Base-by-base conservation (phyloP, 2,329 filamentous ascomycete species). In the Fusarium brevicatenulatum region DNA sequence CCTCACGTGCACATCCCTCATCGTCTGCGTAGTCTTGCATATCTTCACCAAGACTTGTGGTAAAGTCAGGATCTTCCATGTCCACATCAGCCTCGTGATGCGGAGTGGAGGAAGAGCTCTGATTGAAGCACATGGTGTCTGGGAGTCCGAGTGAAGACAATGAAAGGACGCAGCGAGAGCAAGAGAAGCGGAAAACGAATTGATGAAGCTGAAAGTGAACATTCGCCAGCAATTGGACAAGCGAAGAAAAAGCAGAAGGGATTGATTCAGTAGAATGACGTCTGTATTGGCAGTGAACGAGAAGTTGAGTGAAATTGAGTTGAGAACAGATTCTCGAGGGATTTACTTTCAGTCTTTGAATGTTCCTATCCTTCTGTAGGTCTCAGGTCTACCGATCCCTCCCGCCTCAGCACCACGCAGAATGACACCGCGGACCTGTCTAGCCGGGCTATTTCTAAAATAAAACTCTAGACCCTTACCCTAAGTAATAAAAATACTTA, bases 211-310 rank as follows among this genome's bases (percentile, higher is more conserved):
- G 18, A 5, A 1, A 21, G 4, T 28, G 8, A 46, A 10, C 18
- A 28, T 11, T 28, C 0, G 23, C 43, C 18, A 46, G 9, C 0
- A 21, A 28, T 19, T 13, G 0, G 4, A 7, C 18, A 9, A 46
- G 43, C 19, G 12, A 2, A 46, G 12, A 1, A 7, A 28, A 7
- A 0, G 2, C 0, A 28, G 2, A 46, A 7, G 8, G 0, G 4
- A 28, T 15, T 19, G 2, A 28, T 28, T 21, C 8, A 28, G 12
- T 0, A 15, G 23, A 9, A 28, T 7, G 12, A 3, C 6, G 5
- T 46, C 9, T 18, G 11, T 28, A 28, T 46, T 21, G 43, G 12
- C 13, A 28, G 7, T 28, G 44, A 21, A 7, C 6, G 18, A 46
- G 11, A 21, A 21, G 8, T 19, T 46, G 11, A 32, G 11, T 13